These are phyloP conservation scores for Aspergillus panamensis DNA, from an alignment of 495 filamentous ascomycete genomes.

Conservation along the genomic window DNA sequence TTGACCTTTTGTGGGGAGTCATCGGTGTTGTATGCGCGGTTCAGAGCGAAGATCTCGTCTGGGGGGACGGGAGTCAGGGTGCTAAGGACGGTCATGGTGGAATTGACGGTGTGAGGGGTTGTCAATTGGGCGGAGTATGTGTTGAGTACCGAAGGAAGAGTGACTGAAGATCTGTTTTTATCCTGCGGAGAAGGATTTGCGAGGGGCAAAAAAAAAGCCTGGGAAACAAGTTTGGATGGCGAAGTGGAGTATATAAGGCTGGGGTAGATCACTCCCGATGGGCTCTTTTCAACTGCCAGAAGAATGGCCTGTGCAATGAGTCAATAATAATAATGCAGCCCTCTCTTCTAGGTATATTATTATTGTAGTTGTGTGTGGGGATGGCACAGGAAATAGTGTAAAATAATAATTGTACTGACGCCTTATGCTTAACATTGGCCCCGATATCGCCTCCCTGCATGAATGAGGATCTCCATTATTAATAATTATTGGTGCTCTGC, in stretches of 20 bases:
- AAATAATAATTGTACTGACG: not conserved
- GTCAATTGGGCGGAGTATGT: not conserved
- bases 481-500: constrained; percentile 13
- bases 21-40: constrained; percentile 41
- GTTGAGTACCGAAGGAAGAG: not conserved
- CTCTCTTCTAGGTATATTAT: too few relatives aligned
- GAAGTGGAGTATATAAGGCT: not conserved
- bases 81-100: constrained; percentile 34
- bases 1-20: constrained; percentile 46
- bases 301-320: constrained; percentile 11
- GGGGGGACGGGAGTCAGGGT: constrained; percentile 40
- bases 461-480: constrained; percentile 9
- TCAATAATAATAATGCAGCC: not conserved
- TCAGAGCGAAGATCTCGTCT: constrained; percentile 50
- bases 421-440: not conserved
- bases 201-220: not conserved
- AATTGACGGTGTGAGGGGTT: not conserved
- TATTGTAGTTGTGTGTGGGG: too few relatives aligned
- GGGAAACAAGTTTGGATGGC: not conserved
- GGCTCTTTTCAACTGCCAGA: not conserved
- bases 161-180: not conserved
- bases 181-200: not conserved
- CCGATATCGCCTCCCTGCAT: constrained; percentile 24
- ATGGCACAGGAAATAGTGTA: not conserved
- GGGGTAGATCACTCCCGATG: not conserved